Evolutionary conservation across 2,329 filamentous ascomycete species (phyloP).

Genomic region (Chrysoporthe austroafricana): DNA sequence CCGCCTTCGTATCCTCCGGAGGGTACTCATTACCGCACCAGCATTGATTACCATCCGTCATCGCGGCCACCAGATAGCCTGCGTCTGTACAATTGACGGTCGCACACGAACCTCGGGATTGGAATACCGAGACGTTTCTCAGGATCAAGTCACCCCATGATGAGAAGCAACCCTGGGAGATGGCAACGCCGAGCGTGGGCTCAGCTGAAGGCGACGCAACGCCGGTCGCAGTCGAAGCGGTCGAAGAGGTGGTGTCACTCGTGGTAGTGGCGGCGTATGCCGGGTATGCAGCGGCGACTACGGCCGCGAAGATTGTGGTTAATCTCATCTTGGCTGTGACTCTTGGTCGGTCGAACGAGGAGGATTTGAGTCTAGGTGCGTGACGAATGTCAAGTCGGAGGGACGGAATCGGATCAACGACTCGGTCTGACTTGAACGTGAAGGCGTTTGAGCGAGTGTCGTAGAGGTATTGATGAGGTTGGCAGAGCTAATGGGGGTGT

Average conservation of each 20-base stretch:
- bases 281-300: slow-evolving; percentile 18
- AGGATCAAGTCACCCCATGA: slow-evolving; percentile 45
- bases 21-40: slow-evolving; percentile 76
- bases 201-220: slow-evolving; percentile 44
- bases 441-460: background rate
- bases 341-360: slow-evolving; percentile 2
- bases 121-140: slow-evolving; percentile 36
- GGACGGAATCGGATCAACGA: slow-evolving; percentile 16
- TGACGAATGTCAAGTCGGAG: background rate
- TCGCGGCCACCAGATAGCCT: slow-evolving; percentile 62
- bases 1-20: slow-evolving; percentile 54
- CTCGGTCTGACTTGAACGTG: background rate
- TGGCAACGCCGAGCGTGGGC: slow-evolving; percentile 43
- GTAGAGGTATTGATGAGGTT: background rate
- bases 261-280: slow-evolving; percentile 23
- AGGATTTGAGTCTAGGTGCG: background rate
- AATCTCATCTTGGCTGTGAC: slow-evolving; percentile 25
- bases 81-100: slow-evolving; percentile 43
- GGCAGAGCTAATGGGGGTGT: background rate
- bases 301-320: slow-evolving; percentile 22
- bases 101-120: slow-evolving; percentile 49
- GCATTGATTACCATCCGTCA: slow-evolving; percentile 66
- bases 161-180: slow-evolving; percentile 57
- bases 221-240: slow-evolving; percentile 28
- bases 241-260: slow-evolving; percentile 16